These are phyloP conservation scores for Psilocybe sp. DNA, from an alignment of 768 basidiomycete species.

Conservation along the genomic window DNA sequence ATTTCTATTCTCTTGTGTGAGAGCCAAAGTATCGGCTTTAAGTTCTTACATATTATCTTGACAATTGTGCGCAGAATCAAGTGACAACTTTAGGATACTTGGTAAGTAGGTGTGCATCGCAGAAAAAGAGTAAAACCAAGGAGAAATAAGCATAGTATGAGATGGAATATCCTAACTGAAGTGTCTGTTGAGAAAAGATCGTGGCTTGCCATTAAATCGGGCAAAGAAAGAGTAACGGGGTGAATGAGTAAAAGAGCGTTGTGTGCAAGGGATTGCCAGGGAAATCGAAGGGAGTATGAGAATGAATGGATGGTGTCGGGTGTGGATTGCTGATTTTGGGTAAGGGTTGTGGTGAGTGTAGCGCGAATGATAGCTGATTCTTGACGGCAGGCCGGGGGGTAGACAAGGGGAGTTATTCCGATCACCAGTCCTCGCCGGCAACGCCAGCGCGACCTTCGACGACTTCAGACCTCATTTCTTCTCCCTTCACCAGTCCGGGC, in stretches of 20 bases:
- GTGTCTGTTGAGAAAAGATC: constrained; percentile 15
- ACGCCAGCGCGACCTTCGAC: background rate
- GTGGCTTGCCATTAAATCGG: constrained; percentile 13
- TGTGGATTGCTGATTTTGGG: too few species aligned
- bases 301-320: too few species aligned
- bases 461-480: too few species aligned
- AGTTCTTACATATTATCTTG: background rate
- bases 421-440: too few species aligned
- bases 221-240: constrained; percentile 13
- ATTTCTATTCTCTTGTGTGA: constrained; percentile 1
- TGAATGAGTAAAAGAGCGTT: constrained; percentile 14
- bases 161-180: constrained; percentile 11
- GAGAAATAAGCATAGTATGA: constrained; percentile 11
- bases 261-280: background rate
- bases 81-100: background rate
- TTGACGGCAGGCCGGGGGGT: too few species aligned
- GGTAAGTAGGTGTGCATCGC: constrained; percentile 1
- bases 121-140: background rate
- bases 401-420: too few species aligned
- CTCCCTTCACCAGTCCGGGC: background rate
- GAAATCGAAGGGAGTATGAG: too few species aligned
- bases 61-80: constrained; percentile 5
- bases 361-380: too few species aligned
- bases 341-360: too few species aligned
- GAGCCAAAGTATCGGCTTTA: background rate